Conservation (phyloP, 805 yeast genomes). For the Maudiozyma turicensis region DNA sequence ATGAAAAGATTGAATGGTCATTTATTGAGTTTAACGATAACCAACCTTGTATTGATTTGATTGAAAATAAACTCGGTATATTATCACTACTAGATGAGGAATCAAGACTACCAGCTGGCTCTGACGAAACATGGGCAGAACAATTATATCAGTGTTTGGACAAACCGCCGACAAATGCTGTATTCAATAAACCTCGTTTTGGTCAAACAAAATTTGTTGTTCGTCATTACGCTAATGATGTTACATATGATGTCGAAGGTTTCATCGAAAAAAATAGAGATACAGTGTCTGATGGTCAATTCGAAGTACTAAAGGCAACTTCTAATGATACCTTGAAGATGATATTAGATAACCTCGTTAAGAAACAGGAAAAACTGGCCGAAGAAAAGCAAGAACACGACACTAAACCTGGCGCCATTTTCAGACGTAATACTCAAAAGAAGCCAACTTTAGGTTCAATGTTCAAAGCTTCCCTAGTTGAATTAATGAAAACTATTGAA, state of each 20-base stretch:
- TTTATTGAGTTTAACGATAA: slow-evolving; percentile 93
- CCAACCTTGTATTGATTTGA: slow-evolving; percentile 91
- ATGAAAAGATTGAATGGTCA: slow-evolving; percentile 93
- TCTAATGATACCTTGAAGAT: slow-evolving; percentile 55
- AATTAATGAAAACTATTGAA: slow-evolving; percentile 84
- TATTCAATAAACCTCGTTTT: slow-evolving; percentile 88
- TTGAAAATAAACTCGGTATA: slow-evolving; percentile 83
- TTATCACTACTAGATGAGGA: slow-evolving; percentile 88
- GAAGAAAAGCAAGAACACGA: slow-evolving; percentile 28
- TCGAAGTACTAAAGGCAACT: slow-evolving; percentile 70
- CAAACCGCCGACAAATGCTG: slow-evolving; percentile 64
- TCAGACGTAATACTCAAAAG: slow-evolving; percentile 41
- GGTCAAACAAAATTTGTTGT: slow-evolving; percentile 88
- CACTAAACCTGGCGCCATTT: slow-evolving; percentile 30
- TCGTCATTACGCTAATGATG: slow-evolving; percentile 91
- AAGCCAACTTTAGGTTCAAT: slow-evolving; percentile 94
- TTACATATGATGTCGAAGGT: slow-evolving; percentile 84
- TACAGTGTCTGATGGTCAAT: slow-evolving; percentile 90
- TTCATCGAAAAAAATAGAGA: slow-evolving; percentile 95
- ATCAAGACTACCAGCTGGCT: slow-evolving; percentile 86
- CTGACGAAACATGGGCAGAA: slow-evolving; percentile 85
- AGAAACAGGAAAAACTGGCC: slow-evolving; percentile 31
- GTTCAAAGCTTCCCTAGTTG: slow-evolving; percentile 85
- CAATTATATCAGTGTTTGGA: slow-evolving; percentile 81
- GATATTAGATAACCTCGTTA: slow-evolving; percentile 51